Conservation (phyloP, 2,329 filamentous ascomycete species). For the Scolecobasidium constrictum region DNA sequence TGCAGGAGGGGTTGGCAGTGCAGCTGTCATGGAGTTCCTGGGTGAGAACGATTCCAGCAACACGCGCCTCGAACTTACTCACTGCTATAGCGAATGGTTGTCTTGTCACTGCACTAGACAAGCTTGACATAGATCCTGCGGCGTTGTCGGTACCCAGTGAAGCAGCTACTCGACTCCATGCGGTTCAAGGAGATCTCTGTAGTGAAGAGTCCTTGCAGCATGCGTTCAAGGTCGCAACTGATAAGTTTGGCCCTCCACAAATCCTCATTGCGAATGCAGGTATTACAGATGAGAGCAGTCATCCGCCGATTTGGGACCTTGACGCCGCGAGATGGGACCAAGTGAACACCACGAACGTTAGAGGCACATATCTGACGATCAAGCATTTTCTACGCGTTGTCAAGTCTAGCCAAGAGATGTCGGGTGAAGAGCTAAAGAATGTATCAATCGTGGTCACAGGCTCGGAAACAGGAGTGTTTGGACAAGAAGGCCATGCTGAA, state of each 20-base stretch:
- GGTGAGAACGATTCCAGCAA: no score
- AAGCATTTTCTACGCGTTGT: slow-evolving; percentile 42
- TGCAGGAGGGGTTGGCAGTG: slow-evolving; percentile 39
- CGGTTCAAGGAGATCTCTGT: slow-evolving; percentile 36
- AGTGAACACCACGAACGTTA: slow-evolving; percentile 38
- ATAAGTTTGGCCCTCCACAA: slow-evolving; percentile 39
- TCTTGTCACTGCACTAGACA: no score
- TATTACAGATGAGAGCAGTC: slow-evolving; percentile 38
- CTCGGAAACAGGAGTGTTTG: slow-evolving; percentile 41
- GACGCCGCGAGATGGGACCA: slow-evolving; percentile 41
- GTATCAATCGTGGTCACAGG: slow-evolving; percentile 43
- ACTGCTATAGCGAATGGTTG: no score
- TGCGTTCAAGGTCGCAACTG: slow-evolving; percentile 29
- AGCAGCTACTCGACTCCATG: slow-evolving; percentile 30
- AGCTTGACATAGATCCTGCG: no score
- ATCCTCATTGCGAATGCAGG: slow-evolving; percentile 44
- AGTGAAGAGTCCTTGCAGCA: slow-evolving; percentile 34
- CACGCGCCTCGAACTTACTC: no score
- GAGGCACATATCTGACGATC: slow-evolving; percentile 44
- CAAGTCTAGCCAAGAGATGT: slow-evolving; percentile 26
- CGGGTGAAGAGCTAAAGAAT: slow-evolving; percentile 33
- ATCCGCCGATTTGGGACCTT: slow-evolving; percentile 42
- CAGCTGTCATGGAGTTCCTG: slow-evolving; percentile 41
- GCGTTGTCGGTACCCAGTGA: no score
- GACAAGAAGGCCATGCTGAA: slow-evolving; percentile 39